Base-by-base conservation (phyloP, 176 grass and related monocot genomes). In the Raddia guianensis region DNA sequence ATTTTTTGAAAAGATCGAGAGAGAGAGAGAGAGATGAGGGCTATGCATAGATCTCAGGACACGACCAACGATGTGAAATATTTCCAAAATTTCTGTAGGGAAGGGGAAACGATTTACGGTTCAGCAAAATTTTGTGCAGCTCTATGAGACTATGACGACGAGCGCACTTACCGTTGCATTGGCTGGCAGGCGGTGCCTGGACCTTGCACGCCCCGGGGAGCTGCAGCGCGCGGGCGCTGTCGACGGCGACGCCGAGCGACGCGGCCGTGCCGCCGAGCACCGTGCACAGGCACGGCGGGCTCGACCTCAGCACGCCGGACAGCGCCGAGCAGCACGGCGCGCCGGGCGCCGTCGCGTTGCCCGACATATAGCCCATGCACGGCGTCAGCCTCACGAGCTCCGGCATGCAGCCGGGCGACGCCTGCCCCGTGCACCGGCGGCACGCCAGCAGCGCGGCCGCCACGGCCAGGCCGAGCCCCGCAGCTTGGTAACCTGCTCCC, bases 241-340 rank as follows among this genome's bases (percentile, higher is more conserved):
- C 91, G 72, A 97, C 9, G 18, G 83, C 64, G 40, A 91, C n/a
- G 14, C 95, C 95, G 20, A 94, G 80, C 43, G 87, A 82, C 19
- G 89, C 87, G 12, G 80, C 73, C 34, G 84, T 91, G 52, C 91
- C 89, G 18, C 75, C 68, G 50, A 94, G 73, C 68, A 97, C 77
- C 68, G 51, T 45, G 84, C 95, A 97, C 33, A 97, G 87, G 87
- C 95, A 97, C 50, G n/a, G 7, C 1, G 95, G 80, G 75, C 87
- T 84, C 15, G 83, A 68, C 42, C 78, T 1, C 65, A 94, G 68
- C 21, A 94, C 14, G 37, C 10, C 80, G 4, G 95, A 49, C 37
- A 97, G 68, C 63, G 83, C 65, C 37, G 91, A 63, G 89, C 95
- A 97, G 91, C 95, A 97, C 61, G 87, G 32, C 12, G 59, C 66